Conservation (phyloP, 179 eudicot genomes). For the Gypsophila paniculata region DNA sequence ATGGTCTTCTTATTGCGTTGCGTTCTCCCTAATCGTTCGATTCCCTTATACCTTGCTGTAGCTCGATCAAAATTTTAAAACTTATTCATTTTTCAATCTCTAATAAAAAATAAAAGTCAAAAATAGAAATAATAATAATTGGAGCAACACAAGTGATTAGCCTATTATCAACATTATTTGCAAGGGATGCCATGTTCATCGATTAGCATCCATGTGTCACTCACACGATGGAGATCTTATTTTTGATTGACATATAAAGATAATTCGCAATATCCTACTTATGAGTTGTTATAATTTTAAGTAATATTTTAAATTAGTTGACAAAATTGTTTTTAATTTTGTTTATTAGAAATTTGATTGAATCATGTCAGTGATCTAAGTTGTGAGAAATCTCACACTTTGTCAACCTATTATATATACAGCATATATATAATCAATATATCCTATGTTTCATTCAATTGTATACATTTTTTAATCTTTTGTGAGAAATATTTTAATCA, state of each 20-base stretch:
- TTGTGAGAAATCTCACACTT: no score
- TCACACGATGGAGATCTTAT: neutral
- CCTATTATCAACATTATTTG: neutral
- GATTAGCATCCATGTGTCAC: conserved; percentile 10
- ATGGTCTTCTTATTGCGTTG: no score
- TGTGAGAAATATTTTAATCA: no score
- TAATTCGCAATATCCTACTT: neutral
- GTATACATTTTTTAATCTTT: no score
- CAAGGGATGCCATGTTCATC: conserved; percentile 12
- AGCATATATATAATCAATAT: no score
- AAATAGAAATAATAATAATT: neutral
- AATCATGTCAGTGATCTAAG: no score
- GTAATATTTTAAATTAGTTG: neutral
- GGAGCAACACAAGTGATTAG: conserved; percentile 1
- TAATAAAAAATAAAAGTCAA: neutral
- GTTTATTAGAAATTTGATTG: no score
- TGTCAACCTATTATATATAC: no score
- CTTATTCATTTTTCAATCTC: neutral
- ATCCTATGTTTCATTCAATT: no score
- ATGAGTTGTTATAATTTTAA: neutral
- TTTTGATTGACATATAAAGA: neutral
- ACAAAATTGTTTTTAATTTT: no score
- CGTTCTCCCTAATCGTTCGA: neutral
- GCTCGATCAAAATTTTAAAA: neutral
- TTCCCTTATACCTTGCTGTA: neutral